Evolutionary conservation across 257 asterid species (phyloP), one percentile per base, ranked within the genome.

Genomic region (Petunia secreta): DNA sequence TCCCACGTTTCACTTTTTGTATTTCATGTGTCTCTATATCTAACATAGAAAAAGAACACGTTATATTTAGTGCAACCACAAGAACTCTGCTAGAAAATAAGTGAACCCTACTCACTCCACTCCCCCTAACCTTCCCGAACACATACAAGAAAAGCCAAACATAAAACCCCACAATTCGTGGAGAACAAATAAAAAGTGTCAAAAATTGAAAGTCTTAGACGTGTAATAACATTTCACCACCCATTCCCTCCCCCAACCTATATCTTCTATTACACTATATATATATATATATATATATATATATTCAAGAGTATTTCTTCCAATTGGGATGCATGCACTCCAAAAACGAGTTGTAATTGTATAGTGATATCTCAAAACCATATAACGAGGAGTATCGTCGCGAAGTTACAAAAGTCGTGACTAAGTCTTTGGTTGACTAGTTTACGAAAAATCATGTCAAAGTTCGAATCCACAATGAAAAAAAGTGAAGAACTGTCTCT

Each of bases 21-120:
- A 16, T 0, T 44, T 34, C 62, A 50, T 34, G 78, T 73, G 62
- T 73, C 62, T 73, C 46, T 73, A 13, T 50, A 34, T 11, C 62
- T 34, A 50, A 71, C 77, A 50, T 50, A 71, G 60, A 36, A 48
- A 46, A 25, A 13, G 59, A 46, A 69, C 46, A 73, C 78, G 78
- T 50, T 50, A 50, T 73, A 34, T 6, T 48, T 73, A 36, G 62
- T 73, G 48, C 46, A 73, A 73, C 78, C 78, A 73, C 78, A 73
- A 50, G 78, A 50, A 50, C 7, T 11, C 43, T 73, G 62, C 62
- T 50, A 48, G 59, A 34, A 73, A 50, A 73, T 73, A 50, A 50
- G 78, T 73, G 78, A 73, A 73, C 78, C 78, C 62, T 50, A 73
- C 44, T 25, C 4, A 44, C 38, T 67, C 25, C 25, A 25, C 25